A percentile compares a stretch with the other conserved stretches of the same genome.
Evolutionary conservation across 257 asterid genomes (phyloP).

Genomic region (Misopates orontium): DNA sequence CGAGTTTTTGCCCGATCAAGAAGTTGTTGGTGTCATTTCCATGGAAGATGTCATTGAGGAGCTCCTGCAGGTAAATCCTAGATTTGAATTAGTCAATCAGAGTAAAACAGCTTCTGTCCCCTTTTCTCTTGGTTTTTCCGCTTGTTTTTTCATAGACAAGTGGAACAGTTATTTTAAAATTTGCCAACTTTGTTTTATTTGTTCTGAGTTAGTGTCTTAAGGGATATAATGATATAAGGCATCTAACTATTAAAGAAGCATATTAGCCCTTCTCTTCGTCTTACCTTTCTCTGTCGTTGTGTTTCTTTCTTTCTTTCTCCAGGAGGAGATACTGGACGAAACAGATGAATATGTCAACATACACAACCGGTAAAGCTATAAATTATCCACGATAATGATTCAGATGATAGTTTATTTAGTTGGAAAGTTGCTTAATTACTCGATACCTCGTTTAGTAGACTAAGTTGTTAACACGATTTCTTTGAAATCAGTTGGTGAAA

Average conservation of each 20-base stretch:
- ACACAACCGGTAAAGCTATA: slow-evolving; percentile 71
- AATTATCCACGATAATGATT: not conserved
- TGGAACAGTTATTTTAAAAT: not conserved
- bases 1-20: slow-evolving; percentile 71
- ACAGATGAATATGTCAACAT: slow-evolving; percentile 97
- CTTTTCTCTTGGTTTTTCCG: not conserved
- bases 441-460: not conserved
- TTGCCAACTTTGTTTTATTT: not conserved
- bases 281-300: not conserved
- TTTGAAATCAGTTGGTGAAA: not conserved
- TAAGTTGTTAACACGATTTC: too few species aligned
- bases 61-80: slow-evolving; percentile 87
- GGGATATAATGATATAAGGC: too few species aligned
- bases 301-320: slow-evolving; percentile 19
- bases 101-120: not conserved
- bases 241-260: too few species aligned
- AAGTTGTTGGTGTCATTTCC: slow-evolving; percentile 85
- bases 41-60: slow-evolving; percentile 99
- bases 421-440: not conserved
- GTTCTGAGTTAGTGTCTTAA: too few species aligned
- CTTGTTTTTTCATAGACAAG: not conserved
- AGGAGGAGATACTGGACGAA: slow-evolving; percentile 99
- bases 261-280: too few species aligned
- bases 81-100: not conserved
- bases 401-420: not conserved